Conservation (phyloP, 305 asterid species). For the Fraxinus sp. region DNA sequence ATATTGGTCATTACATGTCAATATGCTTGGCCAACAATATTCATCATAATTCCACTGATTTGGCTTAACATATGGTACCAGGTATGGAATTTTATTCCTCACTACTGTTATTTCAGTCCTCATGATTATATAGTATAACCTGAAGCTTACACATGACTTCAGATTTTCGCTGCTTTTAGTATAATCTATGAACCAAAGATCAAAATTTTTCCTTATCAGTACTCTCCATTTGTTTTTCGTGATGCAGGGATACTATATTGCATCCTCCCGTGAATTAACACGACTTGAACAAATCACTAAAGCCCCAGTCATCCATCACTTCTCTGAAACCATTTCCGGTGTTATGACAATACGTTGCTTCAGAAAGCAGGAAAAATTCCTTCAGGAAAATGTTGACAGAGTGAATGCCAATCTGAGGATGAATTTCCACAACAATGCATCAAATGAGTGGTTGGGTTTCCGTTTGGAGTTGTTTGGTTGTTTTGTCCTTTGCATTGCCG, state of each 20-base stretch:
- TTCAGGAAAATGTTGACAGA: conserved; percentile 45
- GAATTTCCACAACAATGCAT: conserved; percentile 64
- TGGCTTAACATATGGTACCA: conserved; percentile 76
- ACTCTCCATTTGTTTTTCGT: background rate
- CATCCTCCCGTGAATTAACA: conserved; percentile 72
- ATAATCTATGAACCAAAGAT: background rate
- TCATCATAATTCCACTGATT: conserved; percentile 53
- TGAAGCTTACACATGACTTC: background rate
- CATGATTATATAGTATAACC: background rate
- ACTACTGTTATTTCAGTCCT: background rate
- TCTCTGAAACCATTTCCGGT: conserved; percentile 65
- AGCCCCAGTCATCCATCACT: conserved; percentile 77
- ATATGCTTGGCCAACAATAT: conserved; percentile 64
- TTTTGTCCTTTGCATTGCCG: conserved; percentile 49
- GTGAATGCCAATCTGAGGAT: conserved; percentile 56
- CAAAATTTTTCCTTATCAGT: background rate
- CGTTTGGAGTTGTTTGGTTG: conserved; percentile 73
- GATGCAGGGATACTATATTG: conserved; percentile 56
- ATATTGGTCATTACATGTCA: conserved; percentile 51
- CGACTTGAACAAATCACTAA: conserved; percentile 63
- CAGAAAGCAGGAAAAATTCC: conserved; percentile 47
- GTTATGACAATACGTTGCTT: conserved; percentile 67
- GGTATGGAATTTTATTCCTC: conserved; percentile 35
- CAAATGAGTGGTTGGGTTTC: conserved; percentile 78
- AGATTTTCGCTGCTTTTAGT: background rate